Evolutionary conservation across 2,329 filamentous ascomycete genomes (phyloP), one percentile per base, ranked within the genome.

Genomic region (Akanthomyces lecanii): DNA sequence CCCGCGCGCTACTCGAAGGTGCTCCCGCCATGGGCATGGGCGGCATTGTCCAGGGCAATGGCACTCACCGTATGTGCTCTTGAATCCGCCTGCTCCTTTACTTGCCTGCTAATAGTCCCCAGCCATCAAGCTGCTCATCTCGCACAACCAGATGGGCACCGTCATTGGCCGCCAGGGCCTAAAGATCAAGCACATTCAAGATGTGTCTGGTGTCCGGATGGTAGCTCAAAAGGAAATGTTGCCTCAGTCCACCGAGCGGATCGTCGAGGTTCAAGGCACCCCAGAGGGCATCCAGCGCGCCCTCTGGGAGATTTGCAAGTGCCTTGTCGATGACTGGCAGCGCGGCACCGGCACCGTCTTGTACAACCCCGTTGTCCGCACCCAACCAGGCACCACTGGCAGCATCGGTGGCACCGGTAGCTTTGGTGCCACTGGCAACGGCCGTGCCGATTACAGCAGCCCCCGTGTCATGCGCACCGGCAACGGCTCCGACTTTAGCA

Each of bases 161-260:
- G 97, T 99, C 79, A 99, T 99, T 74, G 95, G 95, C 71, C 88
- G 92, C 68, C 91, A 96, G 76, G 95, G 95, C 64, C 84, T 97
- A 69, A 99, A 98, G 83, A 99, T 99, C 83, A 99, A 99, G 85
- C 91, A 97, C 76, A 99, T 99, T 69, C 95, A 99, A 76, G 95
- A 99, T 76, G 89, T 88, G 36, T 98, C 95, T 5, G 93, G 93
- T 67, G 95, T 98, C 64, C 93, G 95, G 74, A 99, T 99, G 95
- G 93, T 99, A 55, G 95, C 95, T 47, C 95, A 99, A 78, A 99
- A 99, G 80, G 95, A 99, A 73, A 99, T 99, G 95, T 88, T 99
- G 8, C 95, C 95, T 42, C 95, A 99, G 77, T 99, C 95, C 6
- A 99, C 95, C 40, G 95, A 99, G 81, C 90, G 95, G 67, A 93